phyloP scores from a whole-genome alignment of 768 basidiomycete species.

The Calocera cornea region DNA sequence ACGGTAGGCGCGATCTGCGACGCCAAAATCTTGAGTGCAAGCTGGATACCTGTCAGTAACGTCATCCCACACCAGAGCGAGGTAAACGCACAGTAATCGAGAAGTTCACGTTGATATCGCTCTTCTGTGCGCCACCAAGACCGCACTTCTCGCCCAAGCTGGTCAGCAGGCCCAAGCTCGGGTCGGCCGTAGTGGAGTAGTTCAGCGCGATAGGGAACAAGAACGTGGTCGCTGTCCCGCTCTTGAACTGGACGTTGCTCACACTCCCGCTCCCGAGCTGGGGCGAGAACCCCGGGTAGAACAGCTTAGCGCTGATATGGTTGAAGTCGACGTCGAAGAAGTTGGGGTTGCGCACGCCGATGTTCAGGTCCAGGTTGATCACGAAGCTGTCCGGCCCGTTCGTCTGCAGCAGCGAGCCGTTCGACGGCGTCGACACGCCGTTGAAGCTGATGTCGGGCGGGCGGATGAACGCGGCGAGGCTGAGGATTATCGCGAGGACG shows the following conservation, averaged over 20 bases:
- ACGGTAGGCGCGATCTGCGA: not conserved
- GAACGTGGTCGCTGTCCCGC: not conserved
- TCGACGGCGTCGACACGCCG: not conserved
- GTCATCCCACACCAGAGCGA: not conserved
- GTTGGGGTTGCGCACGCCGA: slow-evolving; percentile 8
- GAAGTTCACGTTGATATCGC: slow-evolving; percentile 5
- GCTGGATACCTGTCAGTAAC: not conserved
- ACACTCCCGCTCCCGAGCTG: slow-evolving; percentile 1
- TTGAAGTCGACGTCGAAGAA: slow-evolving; percentile 8
- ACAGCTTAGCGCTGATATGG: slow-evolving; percentile 2
- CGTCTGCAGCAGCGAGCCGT: not conserved
- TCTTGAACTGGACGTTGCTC: not conserved
- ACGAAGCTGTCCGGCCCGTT: not conserved
- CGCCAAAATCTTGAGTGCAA: slow-evolving; percentile 3
- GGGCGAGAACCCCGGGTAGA: slow-evolving; percentile 4
- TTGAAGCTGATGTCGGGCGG: slow-evolving; percentile 7
- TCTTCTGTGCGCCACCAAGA: not conserved
- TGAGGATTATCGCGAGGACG: slow-evolving; percentile 3
- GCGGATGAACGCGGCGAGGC: slow-evolving; percentile 6
- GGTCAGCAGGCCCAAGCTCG: not conserved
- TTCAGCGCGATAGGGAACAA: slow-evolving; percentile 6
- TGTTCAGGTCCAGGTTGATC: not conserved
- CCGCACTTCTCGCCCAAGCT: not conserved
- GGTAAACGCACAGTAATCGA: not conserved
- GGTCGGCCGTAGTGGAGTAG: slow-evolving; percentile 1